Conservation (phyloP, 1,284 basidiomycete species). For the Cutaneotrichosporon sp. region DNA sequence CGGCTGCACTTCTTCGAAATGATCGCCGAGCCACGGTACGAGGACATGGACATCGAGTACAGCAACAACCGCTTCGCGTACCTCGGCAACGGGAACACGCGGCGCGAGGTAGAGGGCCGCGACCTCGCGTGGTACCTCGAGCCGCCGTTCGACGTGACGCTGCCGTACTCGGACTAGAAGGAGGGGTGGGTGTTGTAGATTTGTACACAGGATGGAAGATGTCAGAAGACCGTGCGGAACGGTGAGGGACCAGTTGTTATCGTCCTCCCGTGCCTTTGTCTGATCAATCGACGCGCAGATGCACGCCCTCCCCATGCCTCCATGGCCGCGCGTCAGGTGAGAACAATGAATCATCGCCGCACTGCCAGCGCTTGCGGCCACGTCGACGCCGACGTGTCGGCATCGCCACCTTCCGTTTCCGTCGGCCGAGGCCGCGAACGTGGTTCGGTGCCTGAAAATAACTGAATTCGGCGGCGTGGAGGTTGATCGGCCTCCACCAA, state of each 20-base stretch:
- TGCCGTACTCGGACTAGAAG: not conserved
- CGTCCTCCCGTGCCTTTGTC: no score
- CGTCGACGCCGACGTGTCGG: not conserved
- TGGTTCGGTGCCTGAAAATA: not conserved
- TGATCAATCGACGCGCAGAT: no score
- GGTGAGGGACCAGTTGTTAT: no score
- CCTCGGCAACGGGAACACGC: constrained; percentile 2
- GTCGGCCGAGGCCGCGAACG: not conserved
- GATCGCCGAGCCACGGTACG: constrained; percentile 38
- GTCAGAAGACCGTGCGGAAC: not conserved
- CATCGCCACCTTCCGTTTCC: not conserved
- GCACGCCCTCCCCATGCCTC: no score
- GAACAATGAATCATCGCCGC: not conserved
- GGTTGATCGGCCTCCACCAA: not conserved
- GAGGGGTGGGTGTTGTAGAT: not conserved
- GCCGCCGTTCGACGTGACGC: not conserved
- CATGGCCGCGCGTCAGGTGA: not conserved
- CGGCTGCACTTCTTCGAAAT: constrained; percentile 32
- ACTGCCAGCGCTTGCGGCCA: not conserved
- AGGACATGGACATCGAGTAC: constrained; percentile 34
- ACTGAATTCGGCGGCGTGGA: not conserved
- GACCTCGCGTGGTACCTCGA: constrained; percentile 4
- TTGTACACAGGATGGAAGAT: no score
- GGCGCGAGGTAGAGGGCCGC: constrained; percentile 3
- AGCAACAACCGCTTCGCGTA: constrained; percentile 1